Evolutionary conservation across 2,329 filamentous ascomycete species (phyloP).

Genomic region (Phyllosticta citribraziliensis): DNA sequence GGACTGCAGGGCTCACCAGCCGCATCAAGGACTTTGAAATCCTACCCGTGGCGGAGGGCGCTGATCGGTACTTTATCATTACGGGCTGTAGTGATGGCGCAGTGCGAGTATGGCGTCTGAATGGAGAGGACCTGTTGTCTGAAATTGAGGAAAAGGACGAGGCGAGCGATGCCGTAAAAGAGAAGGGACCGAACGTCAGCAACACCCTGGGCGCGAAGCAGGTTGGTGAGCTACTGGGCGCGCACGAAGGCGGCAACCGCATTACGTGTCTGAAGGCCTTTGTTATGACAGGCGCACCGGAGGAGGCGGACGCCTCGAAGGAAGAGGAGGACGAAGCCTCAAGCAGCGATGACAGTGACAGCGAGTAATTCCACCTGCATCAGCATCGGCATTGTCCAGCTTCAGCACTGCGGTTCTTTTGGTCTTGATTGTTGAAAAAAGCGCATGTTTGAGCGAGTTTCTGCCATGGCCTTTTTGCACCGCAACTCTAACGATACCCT

Average conservation of each 20-base stretch:
- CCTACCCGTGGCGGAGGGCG: constrained; percentile 36
- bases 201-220: constrained; percentile 22
- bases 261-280: constrained; percentile 86
- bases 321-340: constrained; percentile 11
- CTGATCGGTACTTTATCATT: constrained; percentile 45
- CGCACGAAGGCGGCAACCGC: constrained; percentile 75
- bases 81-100: constrained; percentile 78
- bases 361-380: constrained; percentile 7
- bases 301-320: constrained; percentile 16
- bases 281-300: constrained; percentile 54
- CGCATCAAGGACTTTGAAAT: constrained; percentile 86
- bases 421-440: not conserved
- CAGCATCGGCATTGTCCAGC: not conserved
- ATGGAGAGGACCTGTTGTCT: constrained; percentile 17
- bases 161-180: constrained; percentile 6
- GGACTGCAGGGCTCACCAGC: constrained; percentile 52
- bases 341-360: constrained; percentile 12
- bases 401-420: not conserved
- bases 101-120: constrained; percentile 66
- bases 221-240: constrained; percentile 60
- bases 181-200: constrained; percentile 3
- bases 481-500: not conserved
- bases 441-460: not conserved
- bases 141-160: constrained; percentile 12
- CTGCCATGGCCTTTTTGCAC: not conserved